phyloP scores from a whole-genome alignment of 306 rosid species.

The Alnus rubra region DNA sequence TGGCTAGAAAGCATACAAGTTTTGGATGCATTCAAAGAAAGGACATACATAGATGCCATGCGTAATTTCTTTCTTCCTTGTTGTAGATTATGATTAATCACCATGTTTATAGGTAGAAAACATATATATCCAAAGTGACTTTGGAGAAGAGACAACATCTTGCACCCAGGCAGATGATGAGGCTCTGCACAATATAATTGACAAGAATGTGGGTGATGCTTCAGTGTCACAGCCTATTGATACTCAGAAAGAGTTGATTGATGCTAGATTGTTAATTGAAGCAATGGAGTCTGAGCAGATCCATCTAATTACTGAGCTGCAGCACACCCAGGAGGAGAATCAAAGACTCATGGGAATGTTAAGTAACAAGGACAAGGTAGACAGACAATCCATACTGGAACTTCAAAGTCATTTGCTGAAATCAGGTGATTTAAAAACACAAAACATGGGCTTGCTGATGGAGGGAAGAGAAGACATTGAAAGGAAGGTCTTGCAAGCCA shows the following conservation, averaged over 20 bases:
- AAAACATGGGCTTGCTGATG: conserved; percentile 16
- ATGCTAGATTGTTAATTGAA: conserved; percentile 27
- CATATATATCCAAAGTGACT: conserved; percentile 50
- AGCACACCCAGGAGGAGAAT: conserved; percentile 16
- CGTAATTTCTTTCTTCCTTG: conserved; percentile 16
- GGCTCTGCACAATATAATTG: conserved; percentile 33
- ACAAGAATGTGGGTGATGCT: conserved; percentile 31
- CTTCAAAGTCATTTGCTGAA: neutral
- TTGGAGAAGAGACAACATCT: conserved; percentile 53
- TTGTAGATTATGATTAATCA: conserved; percentile 26
- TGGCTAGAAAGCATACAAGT: neutral
- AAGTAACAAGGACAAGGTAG: conserved; percentile 13
- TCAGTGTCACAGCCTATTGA: conserved; percentile 16
- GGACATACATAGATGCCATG: conserved; percentile 11
- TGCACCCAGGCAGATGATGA: conserved; percentile 39
- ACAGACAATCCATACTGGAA: conserved; percentile 1
- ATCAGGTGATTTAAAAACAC: conserved; percentile 17
- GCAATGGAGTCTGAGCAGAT: conserved; percentile 21
- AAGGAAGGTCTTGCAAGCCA: conserved; percentile 47
- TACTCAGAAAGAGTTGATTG: conserved; percentile 25
- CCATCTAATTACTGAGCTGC: conserved; percentile 11
- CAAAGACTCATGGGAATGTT: conserved; percentile 16
- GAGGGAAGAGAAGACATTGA: conserved; percentile 36
- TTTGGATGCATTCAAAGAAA: conserved; percentile 13
- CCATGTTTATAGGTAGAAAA: conserved; percentile 54